Base-by-base conservation (phyloP, 371 early-diverging fungal species). In the Mortierella sp. region DNA sequence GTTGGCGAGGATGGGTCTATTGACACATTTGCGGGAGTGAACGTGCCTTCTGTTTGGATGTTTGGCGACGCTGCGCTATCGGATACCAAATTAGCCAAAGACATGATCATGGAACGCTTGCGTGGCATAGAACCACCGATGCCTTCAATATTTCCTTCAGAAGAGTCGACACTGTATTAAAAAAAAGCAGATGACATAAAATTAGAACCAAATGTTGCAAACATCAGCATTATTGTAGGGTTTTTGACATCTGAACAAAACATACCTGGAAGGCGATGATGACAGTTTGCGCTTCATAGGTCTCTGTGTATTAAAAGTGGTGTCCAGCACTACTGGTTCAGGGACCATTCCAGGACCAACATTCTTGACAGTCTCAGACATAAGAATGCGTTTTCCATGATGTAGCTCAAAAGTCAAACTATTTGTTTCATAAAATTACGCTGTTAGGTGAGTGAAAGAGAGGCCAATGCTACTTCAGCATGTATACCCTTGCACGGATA, bases 301-400 rank as follows among this genome's bases (percentile, higher is more conserved):
- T 55, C 54, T n/a, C n/a, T 40, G 15, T 8, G 45, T 10, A 17
- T 10, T 15, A 5, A 51, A 37, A 2, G 28, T 17, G 23, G 19
- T 26, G 7, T 68, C 78, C 57, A 61, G 31, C 37, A 15, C 65
- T 31, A 72, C 54, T 8, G 64, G 61, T 28, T 77, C 78, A 5
- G 78, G 78, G 7, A 65, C 49, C 68, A 77, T 42, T 34, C 74
- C 66, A n/a, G 73, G 73, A 5, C 74, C 70, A 26, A 66, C 70
- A 43, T 69, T 66, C 45, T 66, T 66, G 26, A 70, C 59, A 10
- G 79, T 79, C 23, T 79, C 67, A 4, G 74, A 73, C 67, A 79
- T 69, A 22, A 79, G 70, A 8, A 79, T 59, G 15, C 66, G 70
- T 60, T 79, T 79, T 26, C 79, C 79, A 34, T 73, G 79, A 40